phyloP scores from a whole-genome alignment of 495 filamentous ascomycete genomes.

The Cudoniella acicularis region DNA sequence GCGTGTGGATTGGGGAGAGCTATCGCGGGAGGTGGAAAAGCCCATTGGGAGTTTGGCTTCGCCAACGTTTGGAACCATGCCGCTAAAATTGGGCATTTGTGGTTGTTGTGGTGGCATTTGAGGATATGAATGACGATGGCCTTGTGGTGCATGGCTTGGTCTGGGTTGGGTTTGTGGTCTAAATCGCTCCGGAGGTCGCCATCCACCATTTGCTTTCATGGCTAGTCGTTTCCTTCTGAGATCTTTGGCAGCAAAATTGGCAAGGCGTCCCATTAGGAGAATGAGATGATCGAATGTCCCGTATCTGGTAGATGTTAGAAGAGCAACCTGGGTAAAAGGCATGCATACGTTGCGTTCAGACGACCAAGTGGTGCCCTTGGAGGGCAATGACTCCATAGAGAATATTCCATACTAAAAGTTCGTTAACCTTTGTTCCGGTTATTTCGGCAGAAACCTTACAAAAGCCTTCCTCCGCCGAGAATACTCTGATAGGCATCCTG shows the following conservation, averaged over 20 bases:
- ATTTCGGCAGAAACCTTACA: conserved; percentile 53
- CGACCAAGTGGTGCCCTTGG: conserved; percentile 77
- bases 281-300: conserved; percentile 84
- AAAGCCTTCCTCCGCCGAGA: conserved; percentile 75
- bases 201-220: conserved; percentile 34
- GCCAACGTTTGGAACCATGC: conserved; percentile 57
- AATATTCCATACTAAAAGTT: conserved; percentile 68
- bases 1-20: conserved; percentile 33
- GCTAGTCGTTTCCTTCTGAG: conserved; percentile 69
- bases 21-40: conserved; percentile 42
- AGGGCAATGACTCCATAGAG: conserved; percentile 76
- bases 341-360: conserved; percentile 63
- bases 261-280: conserved; percentile 76
- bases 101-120: conserved; percentile 13
- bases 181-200: conserved; percentile 17
- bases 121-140: background rate
- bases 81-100: conserved; percentile 44
- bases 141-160: background rate
- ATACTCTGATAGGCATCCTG: conserved; percentile 91
- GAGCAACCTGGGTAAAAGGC: background rate
- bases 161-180: background rate
- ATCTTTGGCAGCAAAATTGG: conserved; percentile 77
- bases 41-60: conserved; percentile 52
- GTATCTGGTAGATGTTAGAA: conserved; percentile 43
- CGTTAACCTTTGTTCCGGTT: conserved; percentile 17